These are phyloP conservation scores for Endoconidiophora polonica DNA, from an alignment of 2,329 filamentous ascomycete species.

Conservation along the genomic window DNA sequence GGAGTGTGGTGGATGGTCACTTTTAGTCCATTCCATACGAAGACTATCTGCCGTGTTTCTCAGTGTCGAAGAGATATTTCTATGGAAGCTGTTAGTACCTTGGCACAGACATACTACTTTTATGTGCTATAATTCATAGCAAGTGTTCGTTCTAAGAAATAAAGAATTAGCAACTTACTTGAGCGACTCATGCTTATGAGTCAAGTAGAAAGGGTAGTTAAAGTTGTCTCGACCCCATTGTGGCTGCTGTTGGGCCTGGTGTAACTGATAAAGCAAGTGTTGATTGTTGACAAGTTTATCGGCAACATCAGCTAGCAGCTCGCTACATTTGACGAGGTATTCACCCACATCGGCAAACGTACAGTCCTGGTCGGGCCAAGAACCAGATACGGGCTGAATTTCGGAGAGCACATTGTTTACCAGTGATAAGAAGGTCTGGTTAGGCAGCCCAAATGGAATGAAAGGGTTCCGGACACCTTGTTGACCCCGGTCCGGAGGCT, in stretches of 20 bases:
- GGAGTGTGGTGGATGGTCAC: constrained; percentile 6
- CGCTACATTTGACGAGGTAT: constrained; percentile 11
- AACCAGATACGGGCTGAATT: constrained; percentile 3
- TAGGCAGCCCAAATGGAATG: constrained; percentile 5
- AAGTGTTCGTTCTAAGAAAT: background rate
- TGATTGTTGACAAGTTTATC: constrained; percentile 7
- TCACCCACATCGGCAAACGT: constrained; percentile 10
- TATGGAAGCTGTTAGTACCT: constrained; percentile 1
- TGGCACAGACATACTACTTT: background rate
- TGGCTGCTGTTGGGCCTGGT: constrained; percentile 9
- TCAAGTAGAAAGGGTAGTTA: constrained; percentile 7
- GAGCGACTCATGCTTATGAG: constrained; percentile 8
- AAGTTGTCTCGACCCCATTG: constrained; percentile 6
- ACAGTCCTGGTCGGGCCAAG: constrained; percentile 8
- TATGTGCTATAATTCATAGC: background rate
- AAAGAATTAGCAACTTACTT: constrained; percentile 6
- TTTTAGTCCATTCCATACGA: constrained; percentile 9
- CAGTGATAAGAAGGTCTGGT: constrained; percentile 1
- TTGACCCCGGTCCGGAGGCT: constrained; percentile 7
- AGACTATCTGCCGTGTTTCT: constrained; percentile 6
- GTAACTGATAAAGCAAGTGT: constrained; percentile 7
- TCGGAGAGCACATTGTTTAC: constrained; percentile 7
- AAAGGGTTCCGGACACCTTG: constrained; percentile 8
- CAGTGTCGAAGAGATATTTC: constrained; percentile 1
- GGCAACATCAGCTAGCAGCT: constrained; percentile 7